phyloP scores from a whole-genome alignment of 495 filamentous ascomycete genomes.

The Penicillium diatomitis region DNA sequence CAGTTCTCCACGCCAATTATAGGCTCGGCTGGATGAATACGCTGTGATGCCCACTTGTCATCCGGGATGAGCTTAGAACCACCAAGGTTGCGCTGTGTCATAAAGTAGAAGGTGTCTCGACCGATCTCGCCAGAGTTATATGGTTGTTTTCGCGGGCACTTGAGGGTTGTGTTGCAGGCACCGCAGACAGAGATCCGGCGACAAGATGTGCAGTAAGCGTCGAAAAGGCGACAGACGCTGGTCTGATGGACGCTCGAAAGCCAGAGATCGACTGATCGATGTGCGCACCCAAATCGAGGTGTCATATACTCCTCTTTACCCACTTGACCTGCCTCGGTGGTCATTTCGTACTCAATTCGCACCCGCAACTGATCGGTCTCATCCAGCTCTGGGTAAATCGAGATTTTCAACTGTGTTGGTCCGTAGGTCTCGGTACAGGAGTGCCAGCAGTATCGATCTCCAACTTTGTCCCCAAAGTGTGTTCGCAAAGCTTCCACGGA shows the following conservation, averaged over 20 bases:
- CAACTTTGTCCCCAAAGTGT: slow-evolving; percentile 22
- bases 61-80: slow-evolving; percentile 21
- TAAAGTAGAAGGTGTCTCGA: slow-evolving; percentile 30
- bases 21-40: slow-evolving; percentile 35
- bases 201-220: slow-evolving; percentile 31
- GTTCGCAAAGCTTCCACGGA: slow-evolving; percentile 18
- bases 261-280: slow-evolving; percentile 40
- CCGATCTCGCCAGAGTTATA: slow-evolving; percentile 17
- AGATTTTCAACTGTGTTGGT: slow-evolving; percentile 27
- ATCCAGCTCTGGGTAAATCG: slow-evolving; percentile 32
- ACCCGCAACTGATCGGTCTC: slow-evolving; percentile 25
- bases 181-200: slow-evolving; percentile 33
- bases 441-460: slow-evolving; percentile 36
- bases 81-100: slow-evolving; percentile 34
- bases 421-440: slow-evolving; percentile 37
- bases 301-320: slow-evolving; percentile 38
- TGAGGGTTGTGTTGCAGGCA: slow-evolving; percentile 29
- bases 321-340: slow-evolving; percentile 28
- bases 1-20: slow-evolving; percentile 31
- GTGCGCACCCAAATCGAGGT: slow-evolving; percentile 38
- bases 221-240: slow-evolving; percentile 31
- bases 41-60: slow-evolving; percentile 25
- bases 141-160: slow-evolving; percentile 31
- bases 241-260: slow-evolving; percentile 35
- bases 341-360: slow-evolving; percentile 35